Evolutionary conservation across 1,284 basidiomycete species (phyloP), one percentile per base, ranked within the genome.

Genomic region (Trametes hirsuta): DNA sequence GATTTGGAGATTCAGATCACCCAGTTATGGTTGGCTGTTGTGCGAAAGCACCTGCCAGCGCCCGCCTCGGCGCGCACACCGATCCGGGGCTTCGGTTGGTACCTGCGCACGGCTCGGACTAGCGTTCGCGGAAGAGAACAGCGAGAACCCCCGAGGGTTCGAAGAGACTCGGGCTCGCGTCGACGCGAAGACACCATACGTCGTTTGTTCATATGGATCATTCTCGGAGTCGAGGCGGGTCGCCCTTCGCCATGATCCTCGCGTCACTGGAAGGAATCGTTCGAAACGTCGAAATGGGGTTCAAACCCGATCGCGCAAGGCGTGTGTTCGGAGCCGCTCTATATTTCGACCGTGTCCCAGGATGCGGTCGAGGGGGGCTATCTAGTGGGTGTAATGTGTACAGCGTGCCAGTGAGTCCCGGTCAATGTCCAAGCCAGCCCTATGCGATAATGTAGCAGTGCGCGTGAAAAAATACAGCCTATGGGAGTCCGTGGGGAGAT

Each of bases 221-320:
- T 65, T 55, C 55, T 62, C 64, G 64, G 60, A 55, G 64, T 55
- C 64, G 58, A 65, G 64, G 61, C 61, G 39, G 36, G 61, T 60
- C 60, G 49, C 58, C 52, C 18, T 53, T 54, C 46, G 49, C 24
- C 56, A 57, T 42, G 64, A 65, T 62, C 64, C 55, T 55, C 61
- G 58, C 58, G 30, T 61, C 55, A 46, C 55, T 47, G 51, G 47
- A 47, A 49, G 35, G 59, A 61, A 50, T 63, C 50, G 53, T 65
- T 58, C 47, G 48, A 53, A 21, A 53, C 60, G 21, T 36, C 48
- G 55, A 64, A 60, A 46, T 54, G 58, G 63, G 63, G 63, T 57
- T 4, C 60, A 58, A 60, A 62, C 51, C 25, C 47, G 55, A 44
- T 21, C 18, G 53, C 48, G 40, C 30, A 40, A 47, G 36, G 51